Percentiles rank a stretch among this genome's conserved stretches.
These are phyloP conservation scores for Paraurostyla sp. DNA, from an alignment of 73 alveolate genomes.

Conservation along the genomic window DNA sequence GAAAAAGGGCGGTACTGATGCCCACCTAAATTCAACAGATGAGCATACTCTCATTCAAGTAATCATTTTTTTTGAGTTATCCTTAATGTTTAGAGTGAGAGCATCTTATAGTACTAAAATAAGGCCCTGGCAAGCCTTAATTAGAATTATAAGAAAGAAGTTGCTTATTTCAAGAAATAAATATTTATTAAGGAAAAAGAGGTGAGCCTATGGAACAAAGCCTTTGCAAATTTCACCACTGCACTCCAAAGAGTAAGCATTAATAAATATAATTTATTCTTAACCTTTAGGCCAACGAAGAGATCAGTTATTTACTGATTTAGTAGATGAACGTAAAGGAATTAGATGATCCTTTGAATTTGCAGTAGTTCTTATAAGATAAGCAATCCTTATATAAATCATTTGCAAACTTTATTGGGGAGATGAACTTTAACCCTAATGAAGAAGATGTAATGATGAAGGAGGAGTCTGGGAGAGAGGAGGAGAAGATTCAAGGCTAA, in stretches of 20 bases:
- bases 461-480: neutral
- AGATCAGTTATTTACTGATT: neutral
- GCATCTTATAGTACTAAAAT: constrained; percentile 18
- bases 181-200: neutral
- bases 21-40: constrained; percentile 7
- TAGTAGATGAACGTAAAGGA: neutral
- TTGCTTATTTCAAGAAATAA: neutral
- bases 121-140: constrained; percentile 47
- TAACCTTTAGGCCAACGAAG: neutral
- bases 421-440: neutral
- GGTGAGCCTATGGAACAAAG: neutral
- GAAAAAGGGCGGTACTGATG: constrained; percentile 43
- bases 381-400: constrained; percentile 11
- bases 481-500: neutral
- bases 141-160: constrained; percentile 15
- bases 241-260: constrained; percentile 37
- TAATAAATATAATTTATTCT: neutral
- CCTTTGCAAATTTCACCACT: neutral
- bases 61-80: neutral
- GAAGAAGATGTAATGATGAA: neutral
- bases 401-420: neutral
- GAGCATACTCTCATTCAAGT: neutral
- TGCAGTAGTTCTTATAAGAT: constrained; percentile 29
- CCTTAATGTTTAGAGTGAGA: constrained; percentile 1
- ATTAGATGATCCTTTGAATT: neutral